Conservation (phyloP, 805 yeast species). For the Saccharomycopsis synnaedendra region DNA sequence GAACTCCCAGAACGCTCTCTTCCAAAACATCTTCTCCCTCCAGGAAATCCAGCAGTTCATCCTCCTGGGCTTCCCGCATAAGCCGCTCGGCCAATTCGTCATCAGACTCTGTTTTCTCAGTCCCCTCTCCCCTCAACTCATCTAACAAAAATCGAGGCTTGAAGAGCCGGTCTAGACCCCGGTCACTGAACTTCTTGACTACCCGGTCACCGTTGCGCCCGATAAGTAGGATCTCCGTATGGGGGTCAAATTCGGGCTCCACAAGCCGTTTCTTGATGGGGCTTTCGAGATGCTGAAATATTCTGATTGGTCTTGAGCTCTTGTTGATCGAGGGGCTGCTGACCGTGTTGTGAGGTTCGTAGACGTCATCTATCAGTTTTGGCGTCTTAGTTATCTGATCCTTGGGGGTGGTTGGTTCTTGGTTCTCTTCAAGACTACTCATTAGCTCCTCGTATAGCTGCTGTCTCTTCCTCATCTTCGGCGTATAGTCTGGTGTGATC, state of each 20-base stretch:
- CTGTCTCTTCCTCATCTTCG: conserved; percentile 11
- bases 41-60: too few relatives aligned
- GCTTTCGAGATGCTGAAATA: neutral
- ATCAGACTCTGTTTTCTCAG: neutral
- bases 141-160: neutral
- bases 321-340: conserved; percentile 10
- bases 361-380: conserved; percentile 3
- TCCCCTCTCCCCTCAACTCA: too few relatives aligned
- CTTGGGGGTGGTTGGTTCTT: conserved; percentile 3
- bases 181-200: conserved; percentile 4
- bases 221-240: conserved; percentile 6
- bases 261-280: neutral
- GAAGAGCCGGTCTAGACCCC: conserved; percentile 6
- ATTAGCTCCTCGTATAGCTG: conserved; percentile 5
- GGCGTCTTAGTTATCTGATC: neutral
- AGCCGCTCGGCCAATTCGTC: neutral
- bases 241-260: conserved; percentile 5
- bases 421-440: neutral
- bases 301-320: neutral
- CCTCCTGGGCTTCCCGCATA: neutral
- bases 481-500: conserved; percentile 15
- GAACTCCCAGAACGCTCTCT: too few relatives aligned
- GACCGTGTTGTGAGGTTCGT: conserved; percentile 3
- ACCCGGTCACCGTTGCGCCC: conserved; percentile 10
- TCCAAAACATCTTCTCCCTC: too few relatives aligned